Base-by-base conservation (phyloP, 805 yeast genomes). In the Tetrapisispora arboricola region DNA sequence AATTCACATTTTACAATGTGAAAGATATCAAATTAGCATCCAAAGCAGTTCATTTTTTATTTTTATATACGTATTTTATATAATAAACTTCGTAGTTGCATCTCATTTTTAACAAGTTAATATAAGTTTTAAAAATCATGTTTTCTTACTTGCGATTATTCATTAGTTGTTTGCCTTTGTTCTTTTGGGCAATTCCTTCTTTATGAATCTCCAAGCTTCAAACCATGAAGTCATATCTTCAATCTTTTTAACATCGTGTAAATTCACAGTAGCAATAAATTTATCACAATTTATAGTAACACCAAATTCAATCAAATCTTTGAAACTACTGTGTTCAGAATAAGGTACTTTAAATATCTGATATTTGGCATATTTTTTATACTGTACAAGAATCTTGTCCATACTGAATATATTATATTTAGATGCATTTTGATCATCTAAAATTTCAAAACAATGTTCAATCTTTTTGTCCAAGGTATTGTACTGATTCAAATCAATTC, bases 261-360 rank as follows among this genome's bases (percentile, higher is more conserved):
- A 49, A 42, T 75, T 76, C 4, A 90, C 98, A 0, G 98, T 92
- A 0, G 96, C 92, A 8, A 87, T 75, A 12, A 85, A 72, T 31
- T 67, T 53, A 0, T 61, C 61, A 47, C 76, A 71, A 7, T 70
- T 58, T 31, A 85, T 49, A 18, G 70, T 61, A 2, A 72, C 63
- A 18, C 80, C 73, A 54, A 90, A 84, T 41, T 71, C 69, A 11
- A 80, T 69, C 29, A 92, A 66, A 53, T 92, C 98, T 29, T 82
- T 65, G 52, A 78, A 90, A 43, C 95, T 84, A 10, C 95, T 85
- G 63, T 92, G 98, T 55, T 92, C 98, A 53, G 94, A 81, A 54
- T 92, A 92, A 0, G 98, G 97, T 1, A 88, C 73, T 10, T 72
- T 60, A 49, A 80, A 78, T 1, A 76, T 65, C 36, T 77, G 71